Base-by-base conservation (phyloP, 2,329 filamentous ascomycete genomes). In the Verticillium nonalfalfae region DNA sequence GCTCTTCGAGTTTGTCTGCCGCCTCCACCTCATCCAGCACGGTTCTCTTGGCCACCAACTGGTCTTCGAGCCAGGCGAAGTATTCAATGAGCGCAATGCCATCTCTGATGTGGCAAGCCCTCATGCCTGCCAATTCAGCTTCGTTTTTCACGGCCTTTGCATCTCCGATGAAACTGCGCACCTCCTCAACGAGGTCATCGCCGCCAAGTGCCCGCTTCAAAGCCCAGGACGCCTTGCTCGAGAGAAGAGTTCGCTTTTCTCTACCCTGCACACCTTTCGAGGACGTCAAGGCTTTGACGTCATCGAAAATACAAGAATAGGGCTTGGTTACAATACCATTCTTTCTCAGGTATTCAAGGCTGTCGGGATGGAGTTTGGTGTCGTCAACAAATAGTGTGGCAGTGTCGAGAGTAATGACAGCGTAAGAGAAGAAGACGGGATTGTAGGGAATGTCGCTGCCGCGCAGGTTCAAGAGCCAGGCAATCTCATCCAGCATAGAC, bases 401-500 rank as follows among this genome's bases (percentile, higher is more conserved):
- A 1, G 85, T 80, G 11, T 82, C 87, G 1, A 88, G 86, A 2
- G 95, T 98, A 65, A 99, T 80, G 52, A 95, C 84, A 55, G 94
- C 94, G 70, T 98, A 99, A 15, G 94, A 95, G 77, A 98, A 98
- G 80, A 99, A 98, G 58, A 99, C 95, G 0, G 95, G 95, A 72
- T 99, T 99, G 79, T 95, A 99, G 0, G 93, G 91, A 66, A 99
- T 98, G 72, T 98, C 95, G 73, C 84, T 95, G 68, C 95, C 95
- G 68, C 95, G 88, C 57, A 99, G 79, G 76, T 99, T 99, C 80
- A 97, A 97, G n/a, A 99, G 82, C 95, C 95, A 99, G 11, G 95
- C 95, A 68, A 97, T 87, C 75, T 99, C 95, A 70, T 99, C 95
- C 54, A 99, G 85, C 88, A 96, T 93, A 6, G 93, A 97, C 56